These are phyloP conservation scores for Fomitopsis betulina DNA, from an alignment of 1,284 basidiomycete genomes.

Conservation along the genomic window DNA sequence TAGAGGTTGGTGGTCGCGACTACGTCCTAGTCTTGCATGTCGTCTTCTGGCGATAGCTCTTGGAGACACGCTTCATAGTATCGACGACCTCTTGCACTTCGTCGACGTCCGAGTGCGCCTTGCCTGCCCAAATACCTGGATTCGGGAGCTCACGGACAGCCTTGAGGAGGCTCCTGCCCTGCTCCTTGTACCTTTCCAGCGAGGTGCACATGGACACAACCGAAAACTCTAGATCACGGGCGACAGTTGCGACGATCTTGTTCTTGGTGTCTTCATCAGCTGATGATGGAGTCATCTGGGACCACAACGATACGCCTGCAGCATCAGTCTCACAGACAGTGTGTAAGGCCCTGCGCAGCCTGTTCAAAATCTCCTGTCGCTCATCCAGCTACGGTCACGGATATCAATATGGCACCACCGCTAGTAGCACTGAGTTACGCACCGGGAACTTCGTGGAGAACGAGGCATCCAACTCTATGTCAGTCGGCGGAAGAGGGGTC, in stretches of 20 bases:
- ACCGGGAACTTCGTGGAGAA: constrained; percentile 63
- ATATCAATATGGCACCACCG: background rate
- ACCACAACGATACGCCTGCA: constrained; percentile 20
- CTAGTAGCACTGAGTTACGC: constrained; percentile 11
- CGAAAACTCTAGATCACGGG: constrained; percentile 41
- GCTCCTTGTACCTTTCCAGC: constrained; percentile 37
- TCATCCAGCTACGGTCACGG: constrained; percentile 21
- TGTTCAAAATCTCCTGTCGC: constrained; percentile 27
- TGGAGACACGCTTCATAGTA: constrained; percentile 23
- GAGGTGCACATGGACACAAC: constrained; percentile 43
- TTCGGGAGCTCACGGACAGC: constrained; percentile 29
- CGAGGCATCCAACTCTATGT: constrained; percentile 47
- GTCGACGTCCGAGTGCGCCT: constrained; percentile 29
- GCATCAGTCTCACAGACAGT: constrained; percentile 25
- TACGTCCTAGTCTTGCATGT: constrained; percentile 5
- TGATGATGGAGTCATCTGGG: constrained; percentile 7
- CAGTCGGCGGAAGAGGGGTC: constrained; percentile 35
- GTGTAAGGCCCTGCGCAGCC: constrained; percentile 32
- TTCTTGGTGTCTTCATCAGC: constrained; percentile 1
- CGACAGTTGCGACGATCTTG: constrained; percentile 29
- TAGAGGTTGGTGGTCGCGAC: no score
- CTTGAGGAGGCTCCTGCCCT: constrained; percentile 25
- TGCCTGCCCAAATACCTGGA: constrained; percentile 23
- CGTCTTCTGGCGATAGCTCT: background rate
- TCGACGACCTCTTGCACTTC: constrained; percentile 36